A percentile compares a stretch with the other conserved stretches of the same genome.
phyloP scores from a whole-genome alignment of 352 stramenopile genomes.

The Phytophthora boehmeriae region DNA sequence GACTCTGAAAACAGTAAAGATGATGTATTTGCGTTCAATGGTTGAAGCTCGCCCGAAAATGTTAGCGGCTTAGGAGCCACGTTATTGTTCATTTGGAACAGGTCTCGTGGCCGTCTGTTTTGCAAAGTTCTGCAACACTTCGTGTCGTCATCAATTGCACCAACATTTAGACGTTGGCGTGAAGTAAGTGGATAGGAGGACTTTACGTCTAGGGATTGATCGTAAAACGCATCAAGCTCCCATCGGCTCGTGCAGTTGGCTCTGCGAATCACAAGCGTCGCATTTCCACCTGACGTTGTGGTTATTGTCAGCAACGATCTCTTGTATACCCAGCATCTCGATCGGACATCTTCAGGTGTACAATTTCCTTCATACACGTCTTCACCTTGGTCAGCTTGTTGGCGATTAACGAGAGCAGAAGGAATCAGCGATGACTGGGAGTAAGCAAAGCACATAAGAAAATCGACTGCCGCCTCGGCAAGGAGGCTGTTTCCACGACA shows the following conservation, averaged over 20 bases:
- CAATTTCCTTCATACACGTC: slow-evolving; percentile 3
- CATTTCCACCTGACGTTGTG: slow-evolving; percentile 25
- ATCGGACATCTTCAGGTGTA: slow-evolving; percentile 12
- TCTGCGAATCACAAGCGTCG: slow-evolving; percentile 55
- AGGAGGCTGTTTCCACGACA: slow-evolving; percentile 50
- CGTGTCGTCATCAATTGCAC: not conserved
- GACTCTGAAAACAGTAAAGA: not conserved
- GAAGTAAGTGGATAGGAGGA: not conserved
- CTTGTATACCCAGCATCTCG: slow-evolving; percentile 58
- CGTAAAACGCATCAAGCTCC: slow-evolving; percentile 35
- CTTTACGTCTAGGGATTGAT: slow-evolving; percentile 22
- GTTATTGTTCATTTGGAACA: slow-evolving; percentile 1
- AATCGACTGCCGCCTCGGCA: slow-evolving; percentile 74
- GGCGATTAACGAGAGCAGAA: slow-evolving; percentile 36
- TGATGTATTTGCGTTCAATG: slow-evolving; percentile 7
- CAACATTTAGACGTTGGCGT: slow-evolving; percentile 1
- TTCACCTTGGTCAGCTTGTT: slow-evolving; percentile 5
- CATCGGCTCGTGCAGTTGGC: slow-evolving; percentile 61
- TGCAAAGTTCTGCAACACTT: not conserved
- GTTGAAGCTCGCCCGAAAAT: slow-evolving; percentile 24
- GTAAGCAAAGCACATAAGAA: slow-evolving; percentile 78
- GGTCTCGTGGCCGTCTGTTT: slow-evolving; percentile 3
- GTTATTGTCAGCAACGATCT: slow-evolving; percentile 62
- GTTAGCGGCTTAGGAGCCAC: slow-evolving; percentile 10
- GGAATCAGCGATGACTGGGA: slow-evolving; percentile 51